Evolutionary conservation across 495 filamentous ascomycete species (phyloP), one percentile per base, ranked within the genome.

Genomic region (Darksidea phi): DNA sequence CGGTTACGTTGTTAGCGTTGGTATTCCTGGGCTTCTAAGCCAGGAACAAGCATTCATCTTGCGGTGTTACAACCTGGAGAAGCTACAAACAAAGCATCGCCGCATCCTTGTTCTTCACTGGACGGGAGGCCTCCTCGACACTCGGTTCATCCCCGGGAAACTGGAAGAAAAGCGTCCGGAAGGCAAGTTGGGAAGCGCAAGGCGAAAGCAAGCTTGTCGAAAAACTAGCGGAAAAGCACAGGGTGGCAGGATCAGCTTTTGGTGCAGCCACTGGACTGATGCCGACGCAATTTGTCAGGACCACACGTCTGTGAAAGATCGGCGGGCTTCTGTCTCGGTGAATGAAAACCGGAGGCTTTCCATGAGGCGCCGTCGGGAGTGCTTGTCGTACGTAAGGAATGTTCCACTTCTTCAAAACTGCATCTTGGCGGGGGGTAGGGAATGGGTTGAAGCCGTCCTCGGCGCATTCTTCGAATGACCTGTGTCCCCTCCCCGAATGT

Each of bases 171-270:
- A 73, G 12, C 81, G 78, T 66, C 77, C 78, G 11, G 17, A 37
- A 23, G 56, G 64, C 24, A 51, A 43, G 4, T 52, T 74, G 11
- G 64, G 59, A 15, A 55, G 63, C 13, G 18, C 47, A 0, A 62
- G 54, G 15, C 48, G 58, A 0, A 68, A 71, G 2, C 56, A 72
- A 46, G 51, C 69, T 72, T 20, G 49, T 77, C 10, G 66, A 70
- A 20, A 68, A 59, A 36, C 69, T 81, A n/a, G 58, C 80, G 45
- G 73, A 78, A 60, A 67, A 57, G 59, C 79, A 67, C 64, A 75
- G 68, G 6, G 69, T 78, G 45, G 77, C n/a, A 80, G 55, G 73
- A 68, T 77, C 73, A n/a, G 50, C 85, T 23, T 87, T 86, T 63
- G 57, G 48, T 23, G 61, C 68, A 8, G 78, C 77, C 13, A 71